Percentiles rank a stretch among this genome's conserved stretches.
phyloP scores from a whole-genome alignment of 148 eudicot species.

The Selenicereus undatus region DNA sequence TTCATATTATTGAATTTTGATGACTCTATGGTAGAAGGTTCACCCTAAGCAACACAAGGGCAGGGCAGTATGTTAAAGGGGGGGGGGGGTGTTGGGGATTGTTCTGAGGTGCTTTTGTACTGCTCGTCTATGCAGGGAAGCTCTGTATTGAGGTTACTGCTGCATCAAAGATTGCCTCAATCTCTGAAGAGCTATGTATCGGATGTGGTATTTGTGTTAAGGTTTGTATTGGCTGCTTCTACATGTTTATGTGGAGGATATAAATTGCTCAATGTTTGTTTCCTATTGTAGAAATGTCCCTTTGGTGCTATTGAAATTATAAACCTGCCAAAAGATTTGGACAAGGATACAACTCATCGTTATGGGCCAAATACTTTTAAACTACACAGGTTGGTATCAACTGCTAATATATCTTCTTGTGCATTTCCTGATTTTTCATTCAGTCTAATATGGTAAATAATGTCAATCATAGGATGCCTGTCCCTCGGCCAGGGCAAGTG shows the following conservation, averaged over 20 bases:
- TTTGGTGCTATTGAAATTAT: not conserved
- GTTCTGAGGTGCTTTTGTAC: not conserved
- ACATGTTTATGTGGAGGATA: not conserved
- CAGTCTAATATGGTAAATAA: not conserved
- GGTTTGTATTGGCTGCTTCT: not conserved
- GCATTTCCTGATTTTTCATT: not conserved
- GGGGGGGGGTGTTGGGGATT: no score
- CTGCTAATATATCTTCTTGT: not conserved
- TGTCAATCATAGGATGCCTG: not conserved
- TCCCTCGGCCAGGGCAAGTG: not conserved
- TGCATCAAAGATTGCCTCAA: not conserved
- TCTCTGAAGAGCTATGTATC: slow-evolving; percentile 2
- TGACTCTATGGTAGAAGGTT: no score
- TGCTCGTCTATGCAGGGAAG: not conserved
- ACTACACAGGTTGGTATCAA: not conserved
- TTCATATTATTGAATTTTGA: no score
- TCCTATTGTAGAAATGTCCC: not conserved
- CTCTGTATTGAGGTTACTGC: not conserved
- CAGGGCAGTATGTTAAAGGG: no score
- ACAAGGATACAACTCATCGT: slow-evolving; percentile 7
- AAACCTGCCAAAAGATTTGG: slow-evolving; percentile 4
- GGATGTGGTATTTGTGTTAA: slow-evolving; percentile 7
- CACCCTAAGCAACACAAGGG: no score
- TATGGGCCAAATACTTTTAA: slow-evolving; percentile 6
- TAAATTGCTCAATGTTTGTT: not conserved